phyloP scores from a whole-genome alignment of 306 rosid genomes.

The Hippophae rhamnoides region DNA sequence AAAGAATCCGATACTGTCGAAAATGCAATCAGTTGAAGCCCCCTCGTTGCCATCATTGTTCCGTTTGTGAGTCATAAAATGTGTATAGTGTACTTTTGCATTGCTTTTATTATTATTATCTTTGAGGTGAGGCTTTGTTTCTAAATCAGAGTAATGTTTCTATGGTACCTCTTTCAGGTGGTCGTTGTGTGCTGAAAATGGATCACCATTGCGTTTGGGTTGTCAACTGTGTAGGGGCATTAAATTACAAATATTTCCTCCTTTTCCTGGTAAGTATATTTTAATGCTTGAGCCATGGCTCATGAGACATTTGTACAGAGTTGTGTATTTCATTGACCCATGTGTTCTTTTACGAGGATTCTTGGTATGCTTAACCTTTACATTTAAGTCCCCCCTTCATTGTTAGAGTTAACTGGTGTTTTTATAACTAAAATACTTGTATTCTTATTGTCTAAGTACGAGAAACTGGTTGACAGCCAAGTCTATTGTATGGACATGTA shows the following conservation, averaged over 20 bases:
- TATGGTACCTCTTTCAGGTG: conserved; percentile 53
- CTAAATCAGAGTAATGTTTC: conserved; percentile 4
- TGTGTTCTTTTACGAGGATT: no score
- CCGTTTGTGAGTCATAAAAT: conserved; percentile 78
- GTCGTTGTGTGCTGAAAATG: conserved; percentile 97
- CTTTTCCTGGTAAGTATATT: conserved; percentile 74
- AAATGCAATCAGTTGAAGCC: conserved; percentile 88
- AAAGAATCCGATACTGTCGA: conserved; percentile 63
- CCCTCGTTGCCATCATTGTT: conserved; percentile 93
- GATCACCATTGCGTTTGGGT: conserved; percentile 99
- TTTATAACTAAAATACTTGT: no score
- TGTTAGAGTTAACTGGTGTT: no score
- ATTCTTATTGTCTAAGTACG: no score
- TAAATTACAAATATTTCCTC: conserved; percentile 88
- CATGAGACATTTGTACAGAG: not conserved
- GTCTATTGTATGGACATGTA: not conserved
- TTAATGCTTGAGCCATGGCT: not conserved
- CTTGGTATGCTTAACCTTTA: no score
- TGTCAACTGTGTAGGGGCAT: conserved; percentile 94
- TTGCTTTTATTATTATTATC: not conserved
- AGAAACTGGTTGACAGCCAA: not conserved
- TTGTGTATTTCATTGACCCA: no score
- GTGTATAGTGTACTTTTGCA: not conserved
- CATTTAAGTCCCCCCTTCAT: no score
- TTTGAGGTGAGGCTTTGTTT: not conserved